Evolutionary conservation across 1,139 yeast genomes (phyloP).

Genomic region (Sugiyamaella grinbergsii): DNA sequence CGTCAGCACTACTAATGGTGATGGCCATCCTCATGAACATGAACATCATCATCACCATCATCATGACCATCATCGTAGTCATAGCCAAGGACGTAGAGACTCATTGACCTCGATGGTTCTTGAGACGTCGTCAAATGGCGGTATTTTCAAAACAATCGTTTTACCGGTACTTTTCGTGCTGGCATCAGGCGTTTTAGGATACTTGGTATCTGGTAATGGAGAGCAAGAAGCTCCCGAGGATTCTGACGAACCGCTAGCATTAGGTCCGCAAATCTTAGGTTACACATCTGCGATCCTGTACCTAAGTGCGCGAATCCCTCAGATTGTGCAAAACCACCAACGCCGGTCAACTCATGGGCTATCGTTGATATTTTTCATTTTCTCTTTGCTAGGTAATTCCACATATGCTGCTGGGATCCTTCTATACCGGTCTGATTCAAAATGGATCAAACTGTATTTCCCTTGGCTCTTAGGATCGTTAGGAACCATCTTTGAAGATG

Average conservation of each 20-base stretch:
- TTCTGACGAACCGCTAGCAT: constrained; percentile 36
- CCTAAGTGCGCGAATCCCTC: constrained; percentile 78
- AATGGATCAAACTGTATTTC: constrained; percentile 62
- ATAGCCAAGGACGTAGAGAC: constrained; percentile 30
- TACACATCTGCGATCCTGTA: constrained; percentile 70
- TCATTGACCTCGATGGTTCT: constrained; percentile 34
- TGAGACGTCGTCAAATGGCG: constrained; percentile 25
- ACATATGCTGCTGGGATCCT: constrained; percentile 78
- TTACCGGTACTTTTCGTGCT: constrained; percentile 67
- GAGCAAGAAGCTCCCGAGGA: constrained; percentile 33
- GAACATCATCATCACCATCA: constrained; percentile 20
- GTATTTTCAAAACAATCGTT: constrained; percentile 50
- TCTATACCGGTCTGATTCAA: constrained; percentile 60
- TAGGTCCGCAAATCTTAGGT: constrained; percentile 72
- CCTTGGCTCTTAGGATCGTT: constrained; percentile 77
- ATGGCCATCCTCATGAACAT: constrained; percentile 20
- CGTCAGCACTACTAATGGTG: background rate
- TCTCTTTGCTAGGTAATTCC: constrained; percentile 73
- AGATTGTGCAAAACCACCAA: constrained; percentile 67
- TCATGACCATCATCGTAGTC: constrained; percentile 26
- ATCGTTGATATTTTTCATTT: constrained; percentile 70
- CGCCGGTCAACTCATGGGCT: constrained; percentile 75
- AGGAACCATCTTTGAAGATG: constrained; percentile 72
- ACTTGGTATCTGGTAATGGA: constrained; percentile 48
- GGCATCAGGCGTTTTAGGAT: constrained; percentile 67